phyloP scores from a whole-genome alignment of 2,329 filamentous ascomycete genomes.

The Coleophoma eucalyptorum region DNA sequence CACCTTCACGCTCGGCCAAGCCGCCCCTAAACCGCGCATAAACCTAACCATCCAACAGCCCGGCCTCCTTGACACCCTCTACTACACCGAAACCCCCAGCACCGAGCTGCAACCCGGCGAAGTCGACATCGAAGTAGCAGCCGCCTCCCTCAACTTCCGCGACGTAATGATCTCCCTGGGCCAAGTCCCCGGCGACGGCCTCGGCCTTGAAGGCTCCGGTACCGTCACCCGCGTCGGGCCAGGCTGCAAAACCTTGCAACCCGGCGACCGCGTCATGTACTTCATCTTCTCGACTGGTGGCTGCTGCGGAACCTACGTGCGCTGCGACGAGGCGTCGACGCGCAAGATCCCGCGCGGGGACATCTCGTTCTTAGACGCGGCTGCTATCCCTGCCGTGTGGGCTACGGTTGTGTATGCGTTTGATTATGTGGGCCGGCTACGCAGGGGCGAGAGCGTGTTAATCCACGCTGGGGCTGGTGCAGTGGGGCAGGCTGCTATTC shows the following conservation, averaged over 20 bases:
- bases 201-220: constrained; percentile 8
- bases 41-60: not conserved
- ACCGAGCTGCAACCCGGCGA: constrained; percentile 17
- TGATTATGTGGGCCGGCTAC: constrained; percentile 6
- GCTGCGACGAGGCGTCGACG: constrained; percentile 14
- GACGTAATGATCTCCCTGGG: constrained; percentile 34
- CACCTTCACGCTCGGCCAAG: not conserved
- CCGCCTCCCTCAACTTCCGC: constrained; percentile 38
- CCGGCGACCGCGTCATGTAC: constrained; percentile 11
- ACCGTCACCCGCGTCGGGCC: constrained; percentile 9
- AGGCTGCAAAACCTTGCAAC: not conserved
- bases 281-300: constrained; percentile 16
- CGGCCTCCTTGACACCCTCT: constrained; percentile 11
- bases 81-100: constrained; percentile 7
- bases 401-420: constrained; percentile 10
- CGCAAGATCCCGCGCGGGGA: constrained; percentile 1
- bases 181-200: constrained; percentile 1
- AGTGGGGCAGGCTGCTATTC: constrained; percentile 27
- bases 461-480: constrained; percentile 27
- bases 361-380: constrained; percentile 10
- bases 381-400: constrained; percentile 10
- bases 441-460: constrained; percentile 21
- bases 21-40: not conserved
- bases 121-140: constrained; percentile 31
- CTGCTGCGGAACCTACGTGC: constrained; percentile 29